Conservation (phyloP, 2,329 filamentous ascomycete genomes). For the Phaeosphaeriaceae sp. region DNA sequence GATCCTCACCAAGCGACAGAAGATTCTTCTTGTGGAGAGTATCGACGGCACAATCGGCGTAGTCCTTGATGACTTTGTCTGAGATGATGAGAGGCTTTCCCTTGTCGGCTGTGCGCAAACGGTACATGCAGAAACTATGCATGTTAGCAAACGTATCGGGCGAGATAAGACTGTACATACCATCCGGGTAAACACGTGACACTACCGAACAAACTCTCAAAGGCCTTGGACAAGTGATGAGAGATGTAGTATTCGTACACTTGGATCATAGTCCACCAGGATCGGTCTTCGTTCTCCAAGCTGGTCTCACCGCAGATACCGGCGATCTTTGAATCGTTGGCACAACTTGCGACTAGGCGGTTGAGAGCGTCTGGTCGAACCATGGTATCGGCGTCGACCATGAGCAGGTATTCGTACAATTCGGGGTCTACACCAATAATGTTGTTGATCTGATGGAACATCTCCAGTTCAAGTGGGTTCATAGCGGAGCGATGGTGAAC, state of each 20-base stretch:
- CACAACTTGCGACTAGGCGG: conserved; percentile 88
- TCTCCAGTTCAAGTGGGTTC: conserved; percentile 94
- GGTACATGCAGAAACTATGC: conserved; percentile 96
- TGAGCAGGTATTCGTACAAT: conserved; percentile 94
- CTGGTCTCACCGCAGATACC: conserved; percentile 98
- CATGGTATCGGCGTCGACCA: conserved; percentile 97
- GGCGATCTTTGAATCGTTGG: conserved; percentile 93
- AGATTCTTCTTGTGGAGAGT: conserved; percentile 96
- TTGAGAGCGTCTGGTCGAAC: conserved; percentile 93
- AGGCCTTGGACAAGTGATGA: conserved; percentile 94
- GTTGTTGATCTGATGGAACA: conserved; percentile 99
- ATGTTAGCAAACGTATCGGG: conserved; percentile 19
- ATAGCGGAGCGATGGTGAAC: conserved; percentile 94
- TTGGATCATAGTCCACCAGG: conserved; percentile 99
- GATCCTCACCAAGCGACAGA: conserved; percentile 92
- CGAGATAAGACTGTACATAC: conserved; percentile 61
- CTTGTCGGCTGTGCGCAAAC: conserved; percentile 89
- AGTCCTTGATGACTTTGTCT: conserved; percentile 86
- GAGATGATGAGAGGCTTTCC: conserved; percentile 94
- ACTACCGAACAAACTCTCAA: conserved; percentile 96
- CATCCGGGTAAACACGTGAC: conserved; percentile 99
- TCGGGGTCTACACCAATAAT: conserved; percentile 98
- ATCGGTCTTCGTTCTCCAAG: conserved; percentile 91
- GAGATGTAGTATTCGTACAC: conserved; percentile 99
- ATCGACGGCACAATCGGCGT: conserved; percentile 87